Conservation (phyloP, 2,329 filamentous ascomycete species). For the Xylaria arbuscula region DNA sequence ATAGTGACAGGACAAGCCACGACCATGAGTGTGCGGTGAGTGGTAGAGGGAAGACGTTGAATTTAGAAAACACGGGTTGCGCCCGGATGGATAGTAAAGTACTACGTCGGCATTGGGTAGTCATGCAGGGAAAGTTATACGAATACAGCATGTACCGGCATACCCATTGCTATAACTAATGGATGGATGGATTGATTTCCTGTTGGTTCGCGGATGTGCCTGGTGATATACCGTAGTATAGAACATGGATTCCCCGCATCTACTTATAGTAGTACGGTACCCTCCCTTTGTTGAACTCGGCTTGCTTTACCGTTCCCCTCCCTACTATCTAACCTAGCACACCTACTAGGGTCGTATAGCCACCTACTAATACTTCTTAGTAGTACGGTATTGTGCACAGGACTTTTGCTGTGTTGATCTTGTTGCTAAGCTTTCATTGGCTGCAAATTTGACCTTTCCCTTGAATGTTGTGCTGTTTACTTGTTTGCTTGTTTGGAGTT, state of each 20-base stretch:
- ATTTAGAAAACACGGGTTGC: not conserved
- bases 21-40: not conserved
- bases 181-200: constrained; percentile 8
- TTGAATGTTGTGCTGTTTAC: no score
- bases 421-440: no score
- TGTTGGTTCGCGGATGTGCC: constrained; percentile 13
- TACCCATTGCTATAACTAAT: not conserved
- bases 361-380: no score
- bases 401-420: no score
- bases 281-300: no score
- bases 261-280: not conserved
- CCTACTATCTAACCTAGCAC: no score
- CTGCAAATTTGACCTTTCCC: no score
- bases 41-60: constrained; percentile 8
- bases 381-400: no score
- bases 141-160: not conserved
- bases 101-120: not conserved
- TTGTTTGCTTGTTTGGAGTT: no score
- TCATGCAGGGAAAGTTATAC: constrained; percentile 18
- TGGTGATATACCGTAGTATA: not conserved
- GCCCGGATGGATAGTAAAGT: not conserved
- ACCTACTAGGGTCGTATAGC: no score
- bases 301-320: no score
- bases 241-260: constrained; percentile 39
- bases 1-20: not conserved